Evolutionary conservation across 2,329 filamentous ascomycete genomes (phyloP).

Genomic region (Fusarium anguioides): DNA sequence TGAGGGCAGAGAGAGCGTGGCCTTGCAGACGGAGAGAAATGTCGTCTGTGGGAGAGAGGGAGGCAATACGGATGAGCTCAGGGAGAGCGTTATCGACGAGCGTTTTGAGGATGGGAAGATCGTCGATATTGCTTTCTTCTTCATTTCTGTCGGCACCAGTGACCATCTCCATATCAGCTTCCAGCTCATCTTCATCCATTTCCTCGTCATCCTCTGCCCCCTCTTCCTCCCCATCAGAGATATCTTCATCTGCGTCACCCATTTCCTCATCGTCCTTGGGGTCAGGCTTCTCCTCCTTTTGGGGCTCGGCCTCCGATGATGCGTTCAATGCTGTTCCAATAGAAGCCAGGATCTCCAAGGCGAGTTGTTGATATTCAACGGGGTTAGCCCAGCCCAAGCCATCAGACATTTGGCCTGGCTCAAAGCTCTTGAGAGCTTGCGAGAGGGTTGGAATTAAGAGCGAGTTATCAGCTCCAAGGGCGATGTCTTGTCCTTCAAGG

Average conservation of each 20-base stretch:
- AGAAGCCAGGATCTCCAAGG: conserved; percentile 71
- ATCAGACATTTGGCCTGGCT: conserved; percentile 45
- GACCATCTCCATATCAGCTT: conserved; percentile 74
- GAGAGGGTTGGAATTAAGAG: conserved; percentile 52
- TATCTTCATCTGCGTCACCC: conserved; percentile 53
- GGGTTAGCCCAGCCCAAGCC: conserved; percentile 55
- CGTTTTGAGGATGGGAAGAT: conserved; percentile 64
- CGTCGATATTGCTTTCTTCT: conserved; percentile 56
- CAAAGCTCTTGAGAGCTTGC: conserved; percentile 46
- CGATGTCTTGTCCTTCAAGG: conserved; percentile 44
- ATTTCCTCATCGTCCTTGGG: conserved; percentile 55
- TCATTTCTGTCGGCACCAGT: conserved; percentile 61
- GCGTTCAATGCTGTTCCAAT: conserved; percentile 70
- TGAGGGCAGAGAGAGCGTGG: conserved; percentile 69
- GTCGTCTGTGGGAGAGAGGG: conserved; percentile 54
- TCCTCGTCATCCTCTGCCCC: conserved; percentile 59
- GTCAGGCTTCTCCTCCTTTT: conserved; percentile 54
- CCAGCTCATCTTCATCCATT: conserved; percentile 67
- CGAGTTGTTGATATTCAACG: conserved; percentile 62
- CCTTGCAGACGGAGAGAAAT: conserved; percentile 59
- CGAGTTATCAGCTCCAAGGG: conserved; percentile 49
- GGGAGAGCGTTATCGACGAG: conserved; percentile 52
- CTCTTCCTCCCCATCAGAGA: conserved; percentile 51
- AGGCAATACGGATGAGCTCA: conserved; percentile 60
- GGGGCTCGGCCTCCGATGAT: conserved; percentile 54